Base-by-base conservation (phyloP, 805 yeast genomes). In the Hanseniaspora hatyaiensis region DNA sequence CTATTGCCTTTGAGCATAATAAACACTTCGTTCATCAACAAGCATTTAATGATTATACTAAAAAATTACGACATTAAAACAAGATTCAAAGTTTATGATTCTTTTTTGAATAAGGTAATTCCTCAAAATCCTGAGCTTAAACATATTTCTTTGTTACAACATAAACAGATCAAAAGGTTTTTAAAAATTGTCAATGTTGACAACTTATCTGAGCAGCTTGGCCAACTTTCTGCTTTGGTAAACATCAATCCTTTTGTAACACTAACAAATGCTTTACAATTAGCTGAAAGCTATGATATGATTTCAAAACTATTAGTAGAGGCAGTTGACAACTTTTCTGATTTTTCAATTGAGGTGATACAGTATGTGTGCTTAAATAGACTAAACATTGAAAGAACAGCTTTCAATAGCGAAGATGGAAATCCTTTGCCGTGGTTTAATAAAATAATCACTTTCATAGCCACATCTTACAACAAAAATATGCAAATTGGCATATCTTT, bases 251-350 rank as follows among this genome's bases (percentile, higher is more conserved):
- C 97, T 1, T 59, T 87, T 16, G 81, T 94, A 2, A 76, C 87
- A 12, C 74, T 88, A 37, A 65, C 74, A 19, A 79, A 83, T 0
- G 71, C 84, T 39, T 69, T 88, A 9, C 76, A 77, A 39, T 96
- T 86, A 58, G 77, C 89, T 53, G 97, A 89, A 62, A 85, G 92
- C 65, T 89, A 89, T 59, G 95, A 82, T 58, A 89, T 89, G 58
- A 73, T 89, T 52, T 82, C 80, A 38, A 78, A 76, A 32, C 68
- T 89, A 50, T 77, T 89, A 6, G 87, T 85, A 8, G 80, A 80
- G 40, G 75, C 92, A 6, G 86, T 95, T 0, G 67, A 77, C 34
- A 80, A 75, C 57, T 85, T 86, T 59, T 80, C 79, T 43, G 72
- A 66, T 4, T 80, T 81, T 56, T 86, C 87, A 0, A 86, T 94